Evolutionary conservation across 169 alveolate species (phyloP), one percentile per base, ranked within the genome.

Genomic region (Plasmodium knowlesi): DNA sequence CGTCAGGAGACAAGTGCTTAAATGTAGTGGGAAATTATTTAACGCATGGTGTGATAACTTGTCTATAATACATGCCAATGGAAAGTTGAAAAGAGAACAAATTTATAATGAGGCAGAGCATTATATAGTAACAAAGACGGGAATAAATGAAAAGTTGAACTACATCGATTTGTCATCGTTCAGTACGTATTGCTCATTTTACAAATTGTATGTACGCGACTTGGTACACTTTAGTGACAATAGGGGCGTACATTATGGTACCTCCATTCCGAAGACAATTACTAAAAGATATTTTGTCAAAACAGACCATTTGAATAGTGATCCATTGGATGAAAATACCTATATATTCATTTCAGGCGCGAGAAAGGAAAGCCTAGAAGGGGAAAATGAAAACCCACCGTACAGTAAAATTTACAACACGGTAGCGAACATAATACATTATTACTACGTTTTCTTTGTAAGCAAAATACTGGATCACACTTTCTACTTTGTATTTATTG

Each of bases 281-380:
- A n/a, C n/a, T 14, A 89, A 89, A 80, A 54, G 94, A 73, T 89
- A 78, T 61, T 89, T 89, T 67, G 78, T 89, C 80, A 89, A 79
- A 78, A 79, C 94, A 22, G 90, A 89, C 82, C 94, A 89, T n/a
- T 80, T 89, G 82, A 89, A 89, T 61, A 89, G 94, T 37, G 94
- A 89, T 50, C 94, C 94, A 57, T 22, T 89, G 76, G 89, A 89
- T 12, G 94, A 89, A 89, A 67, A 79, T 14, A 80, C 70, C 34
- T 61, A 61, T 80, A 89, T 89, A 34, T 78, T 78, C 82, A 89
- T 89, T 78, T 57, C 22, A 70, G 94, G 94, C n/a, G 22, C 82
- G 16, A 89, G 79, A 89, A 61, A 89, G 34, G 89, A 79, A 89
- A 89, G 72, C 30, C 46, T 79, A 54, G 34, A 79, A 79, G 72